These are phyloP conservation scores for Aspergillus nanangensis DNA, from an alignment of 495 filamentous ascomycete species.

Conservation along the genomic window DNA sequence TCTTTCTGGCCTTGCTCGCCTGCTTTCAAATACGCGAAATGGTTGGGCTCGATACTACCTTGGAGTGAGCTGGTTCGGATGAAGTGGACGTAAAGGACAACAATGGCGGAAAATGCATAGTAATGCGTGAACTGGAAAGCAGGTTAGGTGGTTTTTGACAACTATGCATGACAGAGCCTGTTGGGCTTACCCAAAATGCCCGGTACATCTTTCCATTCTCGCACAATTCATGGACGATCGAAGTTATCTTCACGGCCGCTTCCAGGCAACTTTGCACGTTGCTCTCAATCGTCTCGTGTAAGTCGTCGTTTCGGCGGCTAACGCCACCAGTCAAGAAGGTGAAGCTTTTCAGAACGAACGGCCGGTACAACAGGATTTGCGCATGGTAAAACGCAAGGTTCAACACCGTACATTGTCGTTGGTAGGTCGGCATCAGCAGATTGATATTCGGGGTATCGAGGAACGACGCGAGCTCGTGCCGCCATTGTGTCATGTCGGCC, in stretches of 20 bases:
- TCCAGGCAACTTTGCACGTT: constrained; percentile 12
- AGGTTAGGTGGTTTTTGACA: too few relatives aligned
- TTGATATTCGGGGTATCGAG: constrained; percentile 18
- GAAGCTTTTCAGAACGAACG: constrained; percentile 19
- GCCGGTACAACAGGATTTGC: constrained; percentile 20
- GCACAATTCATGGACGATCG: constrained; percentile 16
- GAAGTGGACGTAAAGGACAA: constrained; percentile 19
- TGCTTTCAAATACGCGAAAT: constrained; percentile 6
- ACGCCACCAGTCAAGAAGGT: constrained; percentile 2
- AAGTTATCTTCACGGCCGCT: constrained; percentile 15
- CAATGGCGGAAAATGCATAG: constrained; percentile 22
- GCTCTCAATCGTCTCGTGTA: constrained; percentile 1
- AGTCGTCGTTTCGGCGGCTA: background rate
- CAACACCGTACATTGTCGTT: constrained; percentile 24
- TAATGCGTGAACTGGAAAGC: constrained; percentile 22
- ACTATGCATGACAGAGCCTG: too few relatives aligned
- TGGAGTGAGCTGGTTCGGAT: constrained; percentile 11
- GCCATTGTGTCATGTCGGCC: constrained; percentile 13
- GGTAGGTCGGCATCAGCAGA: constrained; percentile 20
- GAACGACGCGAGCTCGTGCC: constrained; percentile 15
- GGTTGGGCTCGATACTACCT: background rate
- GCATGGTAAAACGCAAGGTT: constrained; percentile 24
- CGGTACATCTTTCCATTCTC: constrained; percentile 15
- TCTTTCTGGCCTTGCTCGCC: constrained; percentile 18
- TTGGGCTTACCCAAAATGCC: constrained; percentile 21